Conservation (phyloP, 2,329 filamentous ascomycete genomes). For the Coniochaeta sp. region DNA sequence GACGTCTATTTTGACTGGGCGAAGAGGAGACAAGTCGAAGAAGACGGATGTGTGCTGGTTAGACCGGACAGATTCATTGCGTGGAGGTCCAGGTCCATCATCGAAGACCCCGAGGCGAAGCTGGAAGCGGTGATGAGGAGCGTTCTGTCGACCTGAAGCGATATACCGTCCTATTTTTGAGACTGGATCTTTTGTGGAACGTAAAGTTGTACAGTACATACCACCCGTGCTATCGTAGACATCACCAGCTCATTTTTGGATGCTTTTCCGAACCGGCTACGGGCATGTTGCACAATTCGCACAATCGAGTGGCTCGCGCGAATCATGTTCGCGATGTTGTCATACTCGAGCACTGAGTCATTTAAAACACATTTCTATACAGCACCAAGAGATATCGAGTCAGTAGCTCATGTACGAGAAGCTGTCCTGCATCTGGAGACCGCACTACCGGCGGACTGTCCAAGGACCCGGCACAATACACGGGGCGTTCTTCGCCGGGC, state of each 20-base stretch:
- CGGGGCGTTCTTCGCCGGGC: not conserved
- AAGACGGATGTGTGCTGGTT: constrained; percentile 50
- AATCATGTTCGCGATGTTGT: not conserved
- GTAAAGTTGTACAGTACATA: not conserved
- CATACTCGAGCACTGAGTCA: too few species aligned
- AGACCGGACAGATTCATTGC: constrained; percentile 53
- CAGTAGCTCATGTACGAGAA: too few species aligned
- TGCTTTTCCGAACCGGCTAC: too few species aligned
- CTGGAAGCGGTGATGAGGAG: constrained; percentile 14
- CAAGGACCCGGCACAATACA: not conserved
- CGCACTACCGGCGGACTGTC: too few species aligned
- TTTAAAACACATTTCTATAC: too few species aligned
- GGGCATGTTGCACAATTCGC: too few species aligned
- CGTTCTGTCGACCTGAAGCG: constrained; percentile 2
- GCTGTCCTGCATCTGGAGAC: too few species aligned
- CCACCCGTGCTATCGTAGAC: too few species aligned
- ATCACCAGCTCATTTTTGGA: too few species aligned
- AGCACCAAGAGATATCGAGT: too few species aligned
- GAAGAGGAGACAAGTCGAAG: constrained; percentile 42
- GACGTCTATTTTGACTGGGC: constrained; percentile 58
- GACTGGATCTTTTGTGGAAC: not conserved
- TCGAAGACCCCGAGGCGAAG: constrained; percentile 9
- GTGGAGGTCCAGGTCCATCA: constrained; percentile 29
- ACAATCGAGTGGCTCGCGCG: too few species aligned
- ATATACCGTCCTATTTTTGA: not conserved